Base-by-base conservation (phyloP, 257 asterid species). In the Solanum medicagineum region DNA sequence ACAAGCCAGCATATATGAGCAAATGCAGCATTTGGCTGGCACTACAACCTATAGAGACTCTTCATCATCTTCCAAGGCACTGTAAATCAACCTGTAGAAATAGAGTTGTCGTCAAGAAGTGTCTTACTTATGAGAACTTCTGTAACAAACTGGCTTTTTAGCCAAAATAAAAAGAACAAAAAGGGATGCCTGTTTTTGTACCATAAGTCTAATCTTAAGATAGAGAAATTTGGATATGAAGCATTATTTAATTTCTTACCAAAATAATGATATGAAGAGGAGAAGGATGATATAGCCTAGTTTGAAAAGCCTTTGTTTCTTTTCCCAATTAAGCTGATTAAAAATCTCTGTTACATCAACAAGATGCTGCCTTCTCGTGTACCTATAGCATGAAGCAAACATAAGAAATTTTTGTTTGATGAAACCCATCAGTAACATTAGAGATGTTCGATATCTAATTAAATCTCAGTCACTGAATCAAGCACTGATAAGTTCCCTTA, bases 291-390 rank as follows among this genome's bases (percentile, higher is more conserved):
- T 85, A 55, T 96, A 94, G 77, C 97, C 99, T 73, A 96, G 92
- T 90, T 94, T 96, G 94, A 95, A 89, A 84, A 96, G 91, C 87
- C 99, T 89, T 85, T 91, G 94, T 88, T 93, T 92, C 95, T 94
- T 94, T 87, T 96, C 98, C 95, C 96, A 87, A 88, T 89, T 88
- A 62, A 96, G 95, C 93, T 90, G 80, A 89, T 96, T 96, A 90
- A 96, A 96, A 82, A 96, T 93, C 92, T 96, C 99, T 0, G 99
- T 96, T 77, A 96, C 97, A 88, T 96, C 99, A 36, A 96, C 85
- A 36, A 96, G 94, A 89, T 96, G 98, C 88, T 93, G 90, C 83
- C 89, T 84, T 85, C 66, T 85, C 84, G 85, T 88, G 88, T 93
- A 96, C 92, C 99, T 96, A 90, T 85, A 66, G 29, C 85, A 85